Evolutionary conservation across 108 stramenopile genomes (phyloP).

Genomic region (Nitzschia sp.): DNA sequence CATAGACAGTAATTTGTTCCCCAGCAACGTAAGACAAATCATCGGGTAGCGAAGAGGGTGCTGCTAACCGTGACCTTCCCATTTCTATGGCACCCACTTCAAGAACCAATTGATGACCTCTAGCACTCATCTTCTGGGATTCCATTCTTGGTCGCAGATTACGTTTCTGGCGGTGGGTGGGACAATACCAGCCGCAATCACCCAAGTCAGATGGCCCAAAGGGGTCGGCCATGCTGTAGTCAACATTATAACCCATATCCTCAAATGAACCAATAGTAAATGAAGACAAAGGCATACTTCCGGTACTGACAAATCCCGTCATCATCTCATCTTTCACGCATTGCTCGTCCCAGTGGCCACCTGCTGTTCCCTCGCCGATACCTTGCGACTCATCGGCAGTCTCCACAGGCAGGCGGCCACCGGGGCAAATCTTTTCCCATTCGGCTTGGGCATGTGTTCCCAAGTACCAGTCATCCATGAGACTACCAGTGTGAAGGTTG

Average conservation of each 20-base stretch:
- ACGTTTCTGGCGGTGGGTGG: not conserved
- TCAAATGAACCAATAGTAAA: conserved; percentile 12
- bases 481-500: not conserved
- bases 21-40: not conserved
- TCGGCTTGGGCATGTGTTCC: not conserved
- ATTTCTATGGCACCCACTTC: not conserved
- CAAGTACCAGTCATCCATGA: not conserved
- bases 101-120: not conserved
- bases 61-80: not conserved
- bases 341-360: conserved; percentile 41
- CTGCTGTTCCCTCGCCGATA: conserved; percentile 17
- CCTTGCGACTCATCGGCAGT: not conserved
- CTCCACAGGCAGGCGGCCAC: not conserved
- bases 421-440: not conserved
- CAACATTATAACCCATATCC: conserved; percentile 2
- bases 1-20: not conserved
- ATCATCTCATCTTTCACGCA: conserved; percentile 38
- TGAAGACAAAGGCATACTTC: not conserved
- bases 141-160: not conserved
- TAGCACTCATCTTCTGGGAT: not conserved
- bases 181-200: not conserved
- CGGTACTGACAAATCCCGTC: conserved; percentile 22
- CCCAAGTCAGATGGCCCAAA: not conserved
- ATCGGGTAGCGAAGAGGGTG: not conserved
- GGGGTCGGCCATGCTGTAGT: not conserved